phyloP scores from a whole-genome alignment of 352 stramenopile genomes.

The Globisporangium paddicum region DNA sequence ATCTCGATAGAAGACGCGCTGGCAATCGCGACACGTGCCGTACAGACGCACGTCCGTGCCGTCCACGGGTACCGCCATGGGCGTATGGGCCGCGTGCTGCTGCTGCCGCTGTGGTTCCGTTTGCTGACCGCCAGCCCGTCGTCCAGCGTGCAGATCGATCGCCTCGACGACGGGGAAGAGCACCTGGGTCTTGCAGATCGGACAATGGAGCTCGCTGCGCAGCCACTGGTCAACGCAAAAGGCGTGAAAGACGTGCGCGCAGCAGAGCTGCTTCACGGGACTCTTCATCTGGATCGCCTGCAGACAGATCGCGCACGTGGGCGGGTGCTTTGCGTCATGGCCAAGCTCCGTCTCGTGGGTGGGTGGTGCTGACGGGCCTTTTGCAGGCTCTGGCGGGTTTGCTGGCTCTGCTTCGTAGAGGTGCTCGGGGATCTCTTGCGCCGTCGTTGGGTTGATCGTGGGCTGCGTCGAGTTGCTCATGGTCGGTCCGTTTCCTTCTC shows the following conservation, averaged over 20 bases:
- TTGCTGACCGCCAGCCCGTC: not conserved
- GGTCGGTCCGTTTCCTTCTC: not conserved
- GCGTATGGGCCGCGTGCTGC: not conserved
- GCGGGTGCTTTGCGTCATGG: constrained; percentile 14
- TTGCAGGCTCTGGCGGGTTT: not conserved
- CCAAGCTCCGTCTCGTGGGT: not conserved
- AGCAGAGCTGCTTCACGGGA: constrained; percentile 49
- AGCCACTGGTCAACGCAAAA: constrained; percentile 57
- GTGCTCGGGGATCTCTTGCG: constrained; percentile 12
- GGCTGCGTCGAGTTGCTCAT: not conserved
- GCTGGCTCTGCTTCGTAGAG: constrained; percentile 2
- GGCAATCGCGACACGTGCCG: constrained; percentile 53
- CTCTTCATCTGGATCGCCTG: constrained; percentile 25
- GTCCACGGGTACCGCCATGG: constrained; percentile 20
- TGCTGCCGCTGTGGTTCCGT: constrained; percentile 1
- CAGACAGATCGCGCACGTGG: constrained; percentile 36
- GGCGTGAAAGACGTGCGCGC: constrained; percentile 59
- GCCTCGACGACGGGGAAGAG: constrained; percentile 39
- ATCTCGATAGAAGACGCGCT: constrained; percentile 61
- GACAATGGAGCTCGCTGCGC: constrained; percentile 35
- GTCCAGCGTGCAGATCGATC: constrained; percentile 14
- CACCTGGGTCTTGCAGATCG: constrained; percentile 52
- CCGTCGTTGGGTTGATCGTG: not conserved
- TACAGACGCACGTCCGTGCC: constrained; percentile 36
- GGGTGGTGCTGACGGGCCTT: not conserved